Base-by-base conservation (phyloP, 495 filamentous ascomycete genomes). In the Daldinia childiae region DNA sequence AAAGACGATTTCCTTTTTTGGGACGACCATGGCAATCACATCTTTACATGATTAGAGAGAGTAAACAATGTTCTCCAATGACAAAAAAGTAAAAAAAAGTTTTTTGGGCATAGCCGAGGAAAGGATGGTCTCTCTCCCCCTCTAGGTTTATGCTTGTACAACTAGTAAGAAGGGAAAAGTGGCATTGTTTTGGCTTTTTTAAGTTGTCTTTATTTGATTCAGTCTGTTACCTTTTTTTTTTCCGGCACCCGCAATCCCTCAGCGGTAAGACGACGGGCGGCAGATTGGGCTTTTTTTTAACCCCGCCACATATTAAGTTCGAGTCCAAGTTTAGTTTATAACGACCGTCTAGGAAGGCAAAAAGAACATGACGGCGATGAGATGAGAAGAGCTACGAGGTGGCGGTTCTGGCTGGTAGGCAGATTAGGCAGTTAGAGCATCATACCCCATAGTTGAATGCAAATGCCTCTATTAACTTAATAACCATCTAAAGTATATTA, bases 1-100 rank as follows among this genome's bases (percentile, higher is more conserved):
- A 62, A 52, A 62, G 64, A 67, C 11, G 36, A 24, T 17, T 45
- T n/a, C 52, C 59, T 15, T 14, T 48, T 69, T 30, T 24, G 52
- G 43, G 54, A 62, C 54, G 15, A n/a, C 32, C 41, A 45, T 26
- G 6, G 43, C 17, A 48, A 48, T 48, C 19, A 24, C 43, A 24
- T 24, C 43, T 21, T 48, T 24, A 21, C 38, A 58, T 54, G 60
- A 69, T 54, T 69, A 68, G 65, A 68, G 65, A 68, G 30, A 62
- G 50, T 58, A 58, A 58, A 63, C 51, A 29, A 45, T 52, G 59
- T 54, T 48, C 17, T 48, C 43, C 4, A 38, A n/a, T 7, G n/a
- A 39, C 30, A 41, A 58, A 62, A 50, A 50, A 61, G 21, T 6
- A 38, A 59, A 43, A 43, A 43, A 41, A 59, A 43, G n/a, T n/a